phyloP scores from a whole-genome alignment of 1,284 basidiomycete species.

The Singerocomus rubriflavus region DNA sequence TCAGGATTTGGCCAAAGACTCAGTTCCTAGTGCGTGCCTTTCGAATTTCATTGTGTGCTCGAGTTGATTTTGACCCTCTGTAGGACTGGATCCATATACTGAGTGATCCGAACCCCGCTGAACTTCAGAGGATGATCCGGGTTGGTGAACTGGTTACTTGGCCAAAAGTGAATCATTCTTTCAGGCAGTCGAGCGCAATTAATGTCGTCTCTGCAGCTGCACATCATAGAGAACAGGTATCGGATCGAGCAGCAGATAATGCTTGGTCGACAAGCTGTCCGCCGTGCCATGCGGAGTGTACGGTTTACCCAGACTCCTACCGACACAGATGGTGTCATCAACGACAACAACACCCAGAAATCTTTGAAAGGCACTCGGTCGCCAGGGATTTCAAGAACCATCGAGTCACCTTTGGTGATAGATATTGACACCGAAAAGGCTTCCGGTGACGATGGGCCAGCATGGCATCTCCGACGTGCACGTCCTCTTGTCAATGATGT shows the following conservation, averaged over 20 bases:
- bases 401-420: slow-evolving; percentile 51
- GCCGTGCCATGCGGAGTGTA: slow-evolving; percentile 44
- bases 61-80: slow-evolving; percentile 7
- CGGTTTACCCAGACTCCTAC: slow-evolving; percentile 25
- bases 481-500: slow-evolving; percentile 21
- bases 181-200: slow-evolving; percentile 1
- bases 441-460: slow-evolving; percentile 44
- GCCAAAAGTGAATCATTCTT: slow-evolving; percentile 68
- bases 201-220: slow-evolving; percentile 51
- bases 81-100: slow-evolving; percentile 85
- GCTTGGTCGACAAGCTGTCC: slow-evolving; percentile 73
- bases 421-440: slow-evolving; percentile 61
- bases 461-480: slow-evolving; percentile 44
- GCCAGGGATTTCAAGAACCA: slow-evolving; percentile 3
- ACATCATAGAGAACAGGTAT: slow-evolving; percentile 87
- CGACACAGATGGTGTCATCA: slow-evolving; percentile 27
- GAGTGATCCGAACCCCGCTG: slow-evolving; percentile 77
- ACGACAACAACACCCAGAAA: slow-evolving; percentile 19
- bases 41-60: not conserved
- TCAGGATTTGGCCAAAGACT: slow-evolving; percentile 84
- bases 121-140: slow-evolving; percentile 80
- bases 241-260: slow-evolving; percentile 81
- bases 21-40: slow-evolving; percentile 56
- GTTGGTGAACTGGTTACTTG: slow-evolving; percentile 92
- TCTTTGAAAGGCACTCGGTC: slow-evolving; percentile 3